Conservation (phyloP, 805 yeast species). For the Candida michaelii region DNA sequence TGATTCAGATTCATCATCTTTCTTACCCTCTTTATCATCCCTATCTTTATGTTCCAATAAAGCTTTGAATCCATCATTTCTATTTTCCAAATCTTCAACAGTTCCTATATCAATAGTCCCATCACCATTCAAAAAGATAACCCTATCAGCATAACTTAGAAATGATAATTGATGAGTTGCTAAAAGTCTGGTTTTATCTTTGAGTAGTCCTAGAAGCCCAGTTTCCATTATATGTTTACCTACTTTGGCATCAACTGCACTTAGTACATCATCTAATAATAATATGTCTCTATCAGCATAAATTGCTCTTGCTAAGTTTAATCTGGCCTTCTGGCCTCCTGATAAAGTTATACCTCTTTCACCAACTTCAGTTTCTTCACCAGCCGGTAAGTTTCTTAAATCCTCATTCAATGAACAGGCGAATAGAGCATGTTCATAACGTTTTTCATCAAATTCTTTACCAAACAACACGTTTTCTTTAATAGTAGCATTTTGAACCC, state of each 20-base stretch:
- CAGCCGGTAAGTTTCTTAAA: slow-evolving; percentile 27
- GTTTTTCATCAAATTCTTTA: slow-evolving; percentile 20
- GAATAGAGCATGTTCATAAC: slow-evolving; percentile 23
- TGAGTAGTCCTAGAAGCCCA: slow-evolving; percentile 26
- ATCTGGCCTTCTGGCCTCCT: slow-evolving; percentile 35
- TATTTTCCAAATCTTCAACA: slow-evolving; percentile 21
- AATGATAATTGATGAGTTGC: slow-evolving; percentile 35
- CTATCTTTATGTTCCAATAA: slow-evolving; percentile 17
- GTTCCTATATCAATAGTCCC: slow-evolving; percentile 30
- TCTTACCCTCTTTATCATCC: slow-evolving; percentile 22
- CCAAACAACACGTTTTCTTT: slow-evolving; percentile 33
- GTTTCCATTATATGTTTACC: slow-evolving; percentile 31
- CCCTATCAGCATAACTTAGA: slow-evolving; percentile 27
- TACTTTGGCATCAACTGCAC: slow-evolving; percentile 36
- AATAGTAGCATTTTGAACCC: slow-evolving; percentile 37
- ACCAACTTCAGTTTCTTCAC: slow-evolving; percentile 33
- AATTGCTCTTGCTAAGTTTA: slow-evolving; percentile 34
- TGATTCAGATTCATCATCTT: background rate
- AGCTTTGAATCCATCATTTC: slow-evolving; percentile 24
- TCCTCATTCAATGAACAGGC: slow-evolving; percentile 28
- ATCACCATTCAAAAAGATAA: slow-evolving; percentile 29
- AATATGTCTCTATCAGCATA: slow-evolving; percentile 28
- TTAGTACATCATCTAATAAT: slow-evolving; percentile 30
- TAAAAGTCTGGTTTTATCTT: slow-evolving; percentile 27
- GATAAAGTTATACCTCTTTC: slow-evolving; percentile 35